A percentile compares a stretch with the other conserved stretches of the same genome.
Evolutionary conservation across 1,284 basidiomycete genomes (phyloP).

Genomic region (Malassezia cuniculi): DNA sequence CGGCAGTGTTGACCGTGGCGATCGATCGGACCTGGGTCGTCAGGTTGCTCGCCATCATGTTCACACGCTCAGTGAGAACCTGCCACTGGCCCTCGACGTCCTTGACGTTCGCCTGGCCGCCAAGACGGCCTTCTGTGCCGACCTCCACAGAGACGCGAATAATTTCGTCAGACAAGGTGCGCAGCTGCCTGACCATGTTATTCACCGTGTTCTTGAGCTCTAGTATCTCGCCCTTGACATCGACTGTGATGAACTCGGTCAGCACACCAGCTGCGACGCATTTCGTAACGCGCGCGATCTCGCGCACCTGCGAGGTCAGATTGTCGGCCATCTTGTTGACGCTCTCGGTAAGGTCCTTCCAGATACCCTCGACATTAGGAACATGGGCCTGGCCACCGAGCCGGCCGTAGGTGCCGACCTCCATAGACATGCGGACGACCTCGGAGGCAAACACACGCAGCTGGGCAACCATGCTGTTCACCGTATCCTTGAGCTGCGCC

Average conservation of each 20-base stretch:
- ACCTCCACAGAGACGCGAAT: constrained; percentile 69
- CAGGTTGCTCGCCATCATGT: constrained; percentile 54
- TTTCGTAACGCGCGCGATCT: constrained; percentile 46
- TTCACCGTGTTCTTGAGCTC: constrained; percentile 58
- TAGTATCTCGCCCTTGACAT: constrained; percentile 92
- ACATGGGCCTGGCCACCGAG: constrained; percentile 45
- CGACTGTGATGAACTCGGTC: constrained; percentile 76
- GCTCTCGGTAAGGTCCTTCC: constrained; percentile 47
- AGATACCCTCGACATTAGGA: constrained; percentile 47
- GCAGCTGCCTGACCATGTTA: constrained; percentile 44
- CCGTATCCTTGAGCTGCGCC: constrained; percentile 66
- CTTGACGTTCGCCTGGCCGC: constrained; percentile 68
- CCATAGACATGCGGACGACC: constrained; percentile 48
- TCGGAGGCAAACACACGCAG: constrained; percentile 70
- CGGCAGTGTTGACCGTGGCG: constrained; percentile 40
- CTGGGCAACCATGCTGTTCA: constrained; percentile 81
- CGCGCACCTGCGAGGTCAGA: constrained; percentile 37
- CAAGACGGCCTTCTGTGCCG: constrained; percentile 76
- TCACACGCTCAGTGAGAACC: constrained; percentile 44
- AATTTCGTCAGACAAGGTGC: constrained; percentile 42
- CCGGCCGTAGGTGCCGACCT: constrained; percentile 44
- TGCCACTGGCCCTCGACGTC: constrained; percentile 48
- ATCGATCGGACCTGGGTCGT: constrained; percentile 69
- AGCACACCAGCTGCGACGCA: constrained; percentile 79
- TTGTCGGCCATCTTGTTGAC: constrained; percentile 49